Evolutionary conservation across 2,329 filamentous ascomycete species (phyloP), one percentile per base, ranked within the genome.

Genomic region (Aspergillus chevalieri): DNA sequence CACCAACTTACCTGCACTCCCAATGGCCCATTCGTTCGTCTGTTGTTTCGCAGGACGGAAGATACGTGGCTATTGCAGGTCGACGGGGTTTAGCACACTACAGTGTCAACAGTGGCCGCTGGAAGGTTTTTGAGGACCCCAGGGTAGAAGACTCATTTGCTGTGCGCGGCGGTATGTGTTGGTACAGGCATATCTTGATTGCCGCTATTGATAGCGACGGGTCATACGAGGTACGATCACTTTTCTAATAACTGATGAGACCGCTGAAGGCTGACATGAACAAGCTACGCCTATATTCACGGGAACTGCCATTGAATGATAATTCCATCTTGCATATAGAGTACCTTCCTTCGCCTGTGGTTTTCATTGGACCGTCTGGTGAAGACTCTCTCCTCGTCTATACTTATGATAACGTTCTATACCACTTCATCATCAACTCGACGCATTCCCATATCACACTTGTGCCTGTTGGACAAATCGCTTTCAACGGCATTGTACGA

Each of bases 21-120:
- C 92, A 98, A 62, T 96, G 93, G 90, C 93, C 93, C 1, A 90
- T 98, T 56, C 83, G 86, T 49, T 86, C 85, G 61, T 86, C 87
- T 15, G 89, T 92, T 44, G 86, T 95, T 47, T 97, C 93, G 1
- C 80, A 89, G 22, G 93, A 98, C 66, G 93, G 93, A 2, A 81
- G 91, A 68, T 98, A 97, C 70, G 82, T 97, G 44, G 93, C 93
- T 4, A 86, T 97, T n/a, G 91, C 93, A n/a, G 93, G 93, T 8
- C 83, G 87, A 54, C 82, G 91, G 58, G 93, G 93, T 0, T 77
- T 98, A 46, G 92, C 92, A 8, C 93, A 98, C 67, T 98, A 98
- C 70, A 97, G 93, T 62, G 83, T 96, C 53, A 87, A 87, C 57
- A 97, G 92, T 64, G 89, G 92, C 24, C 81, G 93, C 51, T 98